Percentiles rank a stretch among this genome's conserved stretches.
These are phyloP conservation scores for Fomitiporia mediterranea DNA, from an alignment of 1,284 basidiomycete species.

Conservation along the genomic window DNA sequence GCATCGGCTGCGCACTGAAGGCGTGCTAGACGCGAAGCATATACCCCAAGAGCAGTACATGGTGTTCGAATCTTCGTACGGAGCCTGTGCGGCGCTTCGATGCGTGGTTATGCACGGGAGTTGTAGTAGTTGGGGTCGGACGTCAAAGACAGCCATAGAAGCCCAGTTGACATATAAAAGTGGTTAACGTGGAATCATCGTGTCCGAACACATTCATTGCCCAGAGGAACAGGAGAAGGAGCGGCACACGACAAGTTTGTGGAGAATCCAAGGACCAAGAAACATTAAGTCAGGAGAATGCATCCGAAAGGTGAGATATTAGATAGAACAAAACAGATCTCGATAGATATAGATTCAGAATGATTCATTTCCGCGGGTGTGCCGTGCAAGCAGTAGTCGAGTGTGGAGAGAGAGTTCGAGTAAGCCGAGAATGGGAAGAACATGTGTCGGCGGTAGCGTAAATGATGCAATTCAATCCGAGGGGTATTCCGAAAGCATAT, in stretches of 20 bases:
- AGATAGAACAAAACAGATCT: not conserved
- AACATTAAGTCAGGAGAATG: not conserved
- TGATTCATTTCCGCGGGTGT: not conserved
- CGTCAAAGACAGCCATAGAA: too few relatives aligned
- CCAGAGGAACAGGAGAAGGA: not conserved
- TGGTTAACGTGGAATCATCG: not conserved
- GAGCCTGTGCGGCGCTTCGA: slow-evolving; percentile 43
- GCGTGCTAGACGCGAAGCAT: slow-evolving; percentile 69
- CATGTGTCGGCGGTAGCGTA: not conserved
- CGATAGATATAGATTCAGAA: slow-evolving; percentile 18
- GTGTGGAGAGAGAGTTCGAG: not conserved
- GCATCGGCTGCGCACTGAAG: slow-evolving; percentile 80
- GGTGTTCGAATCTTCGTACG: slow-evolving; percentile 81
- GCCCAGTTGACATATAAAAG: not conserved
- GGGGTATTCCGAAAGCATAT: not conserved
- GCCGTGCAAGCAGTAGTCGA: not conserved
- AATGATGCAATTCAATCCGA: not conserved
- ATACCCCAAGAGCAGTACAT: slow-evolving; percentile 65
- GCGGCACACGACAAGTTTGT: not conserved
- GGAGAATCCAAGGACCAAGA: not conserved
- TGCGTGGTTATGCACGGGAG: too few relatives aligned
- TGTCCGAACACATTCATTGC: too few relatives aligned
- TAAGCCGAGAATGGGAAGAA: not conserved
- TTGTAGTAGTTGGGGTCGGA: too few relatives aligned
- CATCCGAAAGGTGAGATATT: slow-evolving; percentile 2